phyloP scores from a whole-genome alignment of 768 basidiomycete genomes.

The Boletus insuetus region DNA sequence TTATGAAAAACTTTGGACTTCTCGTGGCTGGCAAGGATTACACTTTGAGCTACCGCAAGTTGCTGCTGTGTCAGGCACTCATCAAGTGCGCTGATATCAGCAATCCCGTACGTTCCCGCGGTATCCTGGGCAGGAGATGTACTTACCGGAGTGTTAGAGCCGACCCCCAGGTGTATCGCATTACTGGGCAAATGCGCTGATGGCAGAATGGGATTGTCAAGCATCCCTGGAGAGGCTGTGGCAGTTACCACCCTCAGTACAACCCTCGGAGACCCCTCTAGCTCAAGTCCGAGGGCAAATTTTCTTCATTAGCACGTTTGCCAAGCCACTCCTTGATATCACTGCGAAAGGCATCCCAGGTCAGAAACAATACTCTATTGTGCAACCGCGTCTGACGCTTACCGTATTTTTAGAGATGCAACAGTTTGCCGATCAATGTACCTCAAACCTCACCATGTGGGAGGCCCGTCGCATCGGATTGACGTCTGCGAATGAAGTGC shows the following conservation, averaged over 20 bases:
- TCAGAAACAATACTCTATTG: slow-evolving; percentile 30
- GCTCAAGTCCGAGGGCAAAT: slow-evolving; percentile 82
- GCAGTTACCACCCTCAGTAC: slow-evolving; percentile 60
- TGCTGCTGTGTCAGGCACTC: slow-evolving; percentile 83
- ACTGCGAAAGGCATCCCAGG: slow-evolving; percentile 73
- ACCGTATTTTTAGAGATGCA: slow-evolving; percentile 53
- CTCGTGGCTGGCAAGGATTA: slow-evolving; percentile 42
- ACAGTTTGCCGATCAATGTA: slow-evolving; percentile 63
- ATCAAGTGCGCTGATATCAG: slow-evolving; percentile 99
- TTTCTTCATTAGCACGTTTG: slow-evolving; percentile 82
- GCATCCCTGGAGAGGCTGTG: slow-evolving; percentile 81
- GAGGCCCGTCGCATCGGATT: slow-evolving; percentile 45
- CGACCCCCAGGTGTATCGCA: slow-evolving; percentile 91
- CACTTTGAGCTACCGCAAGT: slow-evolving; percentile 48
- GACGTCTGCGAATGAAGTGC: slow-evolving; percentile 20
- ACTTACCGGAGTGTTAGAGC: slow-evolving; percentile 47
- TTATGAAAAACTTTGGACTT: slow-evolving; percentile 66
- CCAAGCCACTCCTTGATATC: slow-evolving; percentile 78
- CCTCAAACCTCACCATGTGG: slow-evolving; percentile 71
- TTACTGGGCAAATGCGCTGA: slow-evolving; percentile 87
- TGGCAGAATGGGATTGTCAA: slow-evolving; percentile 90
- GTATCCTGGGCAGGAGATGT: not conserved
- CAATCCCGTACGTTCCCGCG: slow-evolving; percentile 74
- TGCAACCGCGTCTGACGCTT: slow-evolving; percentile 8
- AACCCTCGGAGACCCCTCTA: slow-evolving; percentile 45